These are phyloP conservation scores for Lyophyllum atratum DNA, from an alignment of 768 basidiomycete genomes.

Conservation along the genomic window DNA sequence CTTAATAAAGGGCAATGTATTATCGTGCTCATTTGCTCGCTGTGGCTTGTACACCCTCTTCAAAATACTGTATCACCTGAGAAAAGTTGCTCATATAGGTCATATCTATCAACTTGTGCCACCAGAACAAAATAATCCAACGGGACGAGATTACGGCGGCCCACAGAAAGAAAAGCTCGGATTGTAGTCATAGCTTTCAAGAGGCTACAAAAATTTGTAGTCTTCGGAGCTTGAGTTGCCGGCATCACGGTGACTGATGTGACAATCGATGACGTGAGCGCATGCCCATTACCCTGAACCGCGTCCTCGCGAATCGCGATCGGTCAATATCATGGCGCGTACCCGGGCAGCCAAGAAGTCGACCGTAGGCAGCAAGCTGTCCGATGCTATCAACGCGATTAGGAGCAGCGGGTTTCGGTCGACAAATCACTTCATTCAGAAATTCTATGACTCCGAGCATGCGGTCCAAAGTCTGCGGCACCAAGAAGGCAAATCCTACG, in stretches of 20 bases:
- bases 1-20: background rate
- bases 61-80: background rate
- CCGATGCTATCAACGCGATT: background rate
- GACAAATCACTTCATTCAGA: background rate
- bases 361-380: background rate
- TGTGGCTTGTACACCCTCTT: background rate
- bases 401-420: background rate
- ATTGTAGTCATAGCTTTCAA: background rate
- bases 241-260: background rate
- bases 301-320: background rate
- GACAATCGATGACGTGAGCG: background rate
- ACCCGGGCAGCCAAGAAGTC: background rate
- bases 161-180: background rate
- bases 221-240: background rate
- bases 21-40: background rate
- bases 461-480: background rate
- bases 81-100: background rate
- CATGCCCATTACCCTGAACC: background rate
- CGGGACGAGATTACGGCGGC: background rate
- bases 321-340: background rate
- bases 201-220: background rate
- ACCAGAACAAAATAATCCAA: background rate
- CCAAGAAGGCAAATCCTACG: background rate
- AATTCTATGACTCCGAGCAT: background rate
- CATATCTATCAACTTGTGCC: background rate